Evolutionary conservation across 2,329 filamentous ascomycete genomes (phyloP).

Genomic region (Talaromyces sp.): DNA sequence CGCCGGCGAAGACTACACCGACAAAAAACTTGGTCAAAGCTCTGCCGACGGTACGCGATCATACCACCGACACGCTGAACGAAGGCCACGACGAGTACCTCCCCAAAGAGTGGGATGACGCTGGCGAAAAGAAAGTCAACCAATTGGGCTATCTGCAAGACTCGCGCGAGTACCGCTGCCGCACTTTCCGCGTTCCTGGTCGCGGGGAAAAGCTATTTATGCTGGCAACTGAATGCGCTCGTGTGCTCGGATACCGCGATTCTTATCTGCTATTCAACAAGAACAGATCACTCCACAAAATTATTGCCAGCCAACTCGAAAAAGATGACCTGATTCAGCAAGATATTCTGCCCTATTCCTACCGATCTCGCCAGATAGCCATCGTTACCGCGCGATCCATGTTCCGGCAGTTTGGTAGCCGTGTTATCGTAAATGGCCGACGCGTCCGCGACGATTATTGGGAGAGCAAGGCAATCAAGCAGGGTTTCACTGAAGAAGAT

Average conservation of each 20-base stretch:
- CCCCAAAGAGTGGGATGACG: constrained; percentile 85
- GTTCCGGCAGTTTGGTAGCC: constrained; percentile 96
- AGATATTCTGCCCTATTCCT: constrained; percentile 94
- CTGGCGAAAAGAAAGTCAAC: constrained; percentile 90
- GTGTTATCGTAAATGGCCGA: constrained; percentile 82
- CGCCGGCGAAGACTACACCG: constrained; percentile 68
- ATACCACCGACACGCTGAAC: constrained; percentile 92
- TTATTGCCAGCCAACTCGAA: constrained; percentile 90
- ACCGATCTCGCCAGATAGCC: constrained; percentile 95
- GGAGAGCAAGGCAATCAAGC: constrained; percentile 94
- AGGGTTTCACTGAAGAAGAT: constrained; percentile 96
- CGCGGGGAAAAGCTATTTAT: constrained; percentile 94
- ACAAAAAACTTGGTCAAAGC: constrained; percentile 83
- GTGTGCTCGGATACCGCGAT: constrained; percentile 88
- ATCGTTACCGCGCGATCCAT: constrained; percentile 97
- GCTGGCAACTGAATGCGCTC: constrained; percentile 94
- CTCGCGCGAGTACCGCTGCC: constrained; percentile 80
- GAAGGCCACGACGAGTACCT: constrained; percentile 89
- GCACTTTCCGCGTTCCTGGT: constrained; percentile 88
- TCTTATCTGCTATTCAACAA: constrained; percentile 99
- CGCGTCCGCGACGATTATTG: constrained; percentile 97
- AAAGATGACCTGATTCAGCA: constrained; percentile 95
- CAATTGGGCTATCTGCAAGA: constrained; percentile 74
- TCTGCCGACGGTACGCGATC: constrained; percentile 88
- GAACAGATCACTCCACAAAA: constrained; percentile 93